phyloP scores from a whole-genome alignment of 1,284 basidiomycete species.

The Leccinum fallax region DNA sequence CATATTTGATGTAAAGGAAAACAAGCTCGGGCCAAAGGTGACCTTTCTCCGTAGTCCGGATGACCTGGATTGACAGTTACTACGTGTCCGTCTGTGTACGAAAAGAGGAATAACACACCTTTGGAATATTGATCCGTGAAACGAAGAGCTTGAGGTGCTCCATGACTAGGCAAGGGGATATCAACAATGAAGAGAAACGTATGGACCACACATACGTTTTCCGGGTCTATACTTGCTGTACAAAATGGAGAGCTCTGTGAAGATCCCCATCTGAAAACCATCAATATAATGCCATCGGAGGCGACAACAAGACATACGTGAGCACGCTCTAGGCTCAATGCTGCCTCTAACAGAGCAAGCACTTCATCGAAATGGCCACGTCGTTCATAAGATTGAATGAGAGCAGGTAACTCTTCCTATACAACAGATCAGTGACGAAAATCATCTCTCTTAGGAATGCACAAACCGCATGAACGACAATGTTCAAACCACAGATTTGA shows the following conservation, averaged over 20 bases:
- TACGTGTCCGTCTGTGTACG: conserved; percentile 4
- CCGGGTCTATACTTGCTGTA: conserved; percentile 97
- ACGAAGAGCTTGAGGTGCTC: conserved; percentile 99
- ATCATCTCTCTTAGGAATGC: neutral
- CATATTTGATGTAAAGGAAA: conserved; percentile 98
- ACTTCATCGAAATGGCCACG: conserved; percentile 96
- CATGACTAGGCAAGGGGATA: conserved; percentile 70
- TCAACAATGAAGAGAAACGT: conserved; percentile 16
- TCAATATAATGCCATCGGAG: conserved; percentile 12
- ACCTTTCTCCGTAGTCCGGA: conserved; percentile 93
- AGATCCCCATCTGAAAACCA: conserved; percentile 77
- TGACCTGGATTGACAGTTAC: conserved; percentile 58
- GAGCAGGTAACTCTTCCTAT: conserved; percentile 83
- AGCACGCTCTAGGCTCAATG: conserved; percentile 92
- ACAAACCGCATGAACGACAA: conserved; percentile 87
- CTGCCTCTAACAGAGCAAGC: conserved; percentile 89
- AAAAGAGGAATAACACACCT: conserved; percentile 37
- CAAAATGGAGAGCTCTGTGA: conserved; percentile 93
- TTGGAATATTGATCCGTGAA: conserved; percentile 94
- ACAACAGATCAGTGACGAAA: conserved; percentile 10
- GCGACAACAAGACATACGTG: conserved; percentile 61
- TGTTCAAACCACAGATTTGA: conserved; percentile 97
- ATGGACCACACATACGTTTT: conserved; percentile 64
- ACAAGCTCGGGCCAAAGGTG: conserved; percentile 99
- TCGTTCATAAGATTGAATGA: conserved; percentile 89